Evolutionary conservation across 1,139 yeast genomes (phyloP), one percentile per base, ranked within the genome.

Genomic region (Pichia norvegensis): DNA sequence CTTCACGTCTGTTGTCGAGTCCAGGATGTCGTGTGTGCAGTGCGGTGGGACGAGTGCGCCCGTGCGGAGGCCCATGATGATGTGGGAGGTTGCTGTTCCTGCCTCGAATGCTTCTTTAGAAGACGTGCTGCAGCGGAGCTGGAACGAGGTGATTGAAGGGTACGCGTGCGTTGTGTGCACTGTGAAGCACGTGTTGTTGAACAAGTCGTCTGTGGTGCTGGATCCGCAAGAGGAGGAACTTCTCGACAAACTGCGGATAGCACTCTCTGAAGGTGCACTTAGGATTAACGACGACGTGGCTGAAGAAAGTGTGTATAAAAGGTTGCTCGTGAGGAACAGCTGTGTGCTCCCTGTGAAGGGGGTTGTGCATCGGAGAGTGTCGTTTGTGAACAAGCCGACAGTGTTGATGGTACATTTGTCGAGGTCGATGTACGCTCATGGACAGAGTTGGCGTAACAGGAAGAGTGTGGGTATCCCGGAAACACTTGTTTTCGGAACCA

Each of bases 321-420:
- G 61, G 1, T 81, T 67, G 53, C 66, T 81, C 41, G 67, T 71
- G 40, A 51, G 58, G 13, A 81, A 79, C 56, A 54, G 53, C 2
- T 52, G 50, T 0, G 45, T 53, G 5, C 50, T 52, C 36, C 33
- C 47, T 13, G 40, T 58, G 1, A 76, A 78, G 16, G 76, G 92
- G 0, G 77, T 82, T 0, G 88, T 88, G 3, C 73, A 78, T 43
- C 81, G 85, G 56, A 75, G 74, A 50, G 77, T 82, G 0, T 72
- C 73, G 39, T 74, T 85, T 40, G 70, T 78, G 36, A 73, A 74
- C 50, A 76, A 88, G 4, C 96, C 97, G 0, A 72, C 75, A 46
- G 69, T 85, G 13, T 70, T 88, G 50, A 78, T 86, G 0, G 67
- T 90, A 19, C 97, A 90, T 61, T 67, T 90, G 44, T 85, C 95